Evolutionary conservation across 768 basidiomycete genomes (phyloP), one percentile per base, ranked within the genome.

Genomic region (Lyophyllum decastes): DNA sequence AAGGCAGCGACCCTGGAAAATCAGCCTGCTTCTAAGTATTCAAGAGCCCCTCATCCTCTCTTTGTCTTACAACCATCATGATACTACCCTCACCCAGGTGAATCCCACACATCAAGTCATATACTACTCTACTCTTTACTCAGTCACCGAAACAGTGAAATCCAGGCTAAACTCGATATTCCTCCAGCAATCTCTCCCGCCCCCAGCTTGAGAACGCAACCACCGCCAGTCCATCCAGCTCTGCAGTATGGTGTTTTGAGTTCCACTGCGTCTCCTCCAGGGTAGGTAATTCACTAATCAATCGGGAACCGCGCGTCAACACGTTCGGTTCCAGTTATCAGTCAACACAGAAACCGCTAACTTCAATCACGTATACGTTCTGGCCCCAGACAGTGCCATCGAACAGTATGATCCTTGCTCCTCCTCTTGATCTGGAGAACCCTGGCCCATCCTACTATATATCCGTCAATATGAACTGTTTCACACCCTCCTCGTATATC

Each of bases 401-500:
- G 4, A 78, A 77, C 53, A 70, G 70, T 44, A 80, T 78, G 78
- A 64, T 73, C 3, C 64, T 78, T 40, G 64, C 67, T 10, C 67
- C 74, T 34, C 75, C 76, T 44, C 62, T 67, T 16, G 67, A 63
- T 62, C 49, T 65, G 26, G 62, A 52, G 24, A 61, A 64, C 41
- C 61, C 68, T n/a, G 70, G 72, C 25, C 70, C 72, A 3, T 69
- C 76, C 16, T 81, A 80, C 47, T 76, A 76, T 53, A 77, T 83
- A 22, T 73, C 76, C 14, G 79, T 82, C 22, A 75, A 69, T 52
- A 66, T 79, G 70, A 81, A 82, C 62, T 79, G 79, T 61, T 82
- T 82, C 60, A 79, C 77, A 4, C 81, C 81, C 1, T 73, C 78
- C 2, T 80, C 78, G 8, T 75, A 74, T 62, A 78, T 81, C 25